Evolutionary conservation across 176 grass and related monocot genomes (phyloP).

Genomic region (Leersia perrieri): DNA sequence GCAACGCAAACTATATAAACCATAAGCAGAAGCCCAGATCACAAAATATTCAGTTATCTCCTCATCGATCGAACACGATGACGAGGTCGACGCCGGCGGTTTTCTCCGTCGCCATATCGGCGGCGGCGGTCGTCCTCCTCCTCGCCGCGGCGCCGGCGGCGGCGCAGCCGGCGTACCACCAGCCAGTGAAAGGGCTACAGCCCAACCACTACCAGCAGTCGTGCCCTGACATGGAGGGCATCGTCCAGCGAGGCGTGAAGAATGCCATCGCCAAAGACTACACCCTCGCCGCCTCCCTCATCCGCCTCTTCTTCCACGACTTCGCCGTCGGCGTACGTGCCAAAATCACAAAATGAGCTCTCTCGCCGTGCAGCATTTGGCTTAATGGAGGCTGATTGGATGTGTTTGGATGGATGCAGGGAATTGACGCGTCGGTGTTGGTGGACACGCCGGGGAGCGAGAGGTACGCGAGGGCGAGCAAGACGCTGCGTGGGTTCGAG

Average conservation of each 20-base stretch:
- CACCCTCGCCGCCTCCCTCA: conserved; percentile 51
- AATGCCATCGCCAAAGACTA: conserved; percentile 39
- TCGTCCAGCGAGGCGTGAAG: conserved; percentile 40
- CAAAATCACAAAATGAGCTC: too few species aligned
- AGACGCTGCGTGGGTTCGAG: conserved; percentile 68
- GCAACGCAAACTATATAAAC: conserved; percentile 27
- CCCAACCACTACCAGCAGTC: conserved; percentile 32
- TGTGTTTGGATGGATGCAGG: conserved; percentile 30
- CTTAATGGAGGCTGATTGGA: neutral
- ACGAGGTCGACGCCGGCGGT: conserved; percentile 3
- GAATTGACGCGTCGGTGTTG: conserved; percentile 72
- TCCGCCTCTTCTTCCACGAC: conserved; percentile 64
- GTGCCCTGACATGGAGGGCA: conserved; percentile 58
- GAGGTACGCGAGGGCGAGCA: conserved; percentile 54
- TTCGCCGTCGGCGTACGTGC: conserved; percentile 51
- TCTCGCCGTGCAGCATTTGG: neutral
- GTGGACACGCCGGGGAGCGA: conserved; percentile 57
- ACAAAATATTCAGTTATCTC: too few species aligned
- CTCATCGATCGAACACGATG: conserved; percentile 14
- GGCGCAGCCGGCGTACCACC: conserved; percentile 4
- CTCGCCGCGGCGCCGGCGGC: too few species aligned
- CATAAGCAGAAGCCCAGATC: neutral
- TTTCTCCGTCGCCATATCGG: too few species aligned
- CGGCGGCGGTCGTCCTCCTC: too few species aligned
- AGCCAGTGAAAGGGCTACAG: conserved; percentile 10